Base-by-base conservation (phyloP, 106 monocot species). In the Acorus gramineus region DNA sequence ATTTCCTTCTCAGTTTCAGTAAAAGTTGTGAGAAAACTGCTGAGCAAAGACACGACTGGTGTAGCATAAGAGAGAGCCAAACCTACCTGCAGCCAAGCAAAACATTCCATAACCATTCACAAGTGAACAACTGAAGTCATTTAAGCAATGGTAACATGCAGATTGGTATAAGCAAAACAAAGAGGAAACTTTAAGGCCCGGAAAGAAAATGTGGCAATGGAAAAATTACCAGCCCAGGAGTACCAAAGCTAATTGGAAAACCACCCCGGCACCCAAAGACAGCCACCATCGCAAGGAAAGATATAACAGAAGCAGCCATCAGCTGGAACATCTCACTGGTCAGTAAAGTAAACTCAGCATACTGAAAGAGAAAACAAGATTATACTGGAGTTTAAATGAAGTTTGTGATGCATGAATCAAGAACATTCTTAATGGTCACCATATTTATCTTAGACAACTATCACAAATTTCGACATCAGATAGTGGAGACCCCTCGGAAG, bases 1-100 rank as follows among this genome's bases (percentile, higher is more conserved):
- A 98, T 88, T 73, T 98, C 98, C 64, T 98, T 98, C 64, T 98
- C 92, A 46, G 98, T 98, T 67, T 98, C 92, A 50, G 98, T 85
- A 65, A 89, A 92, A 71, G 88, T 98, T 54, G 85, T 89, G 14
- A 98, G 70, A 66, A 84, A 98, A 53, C 78, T 85, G 71, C 92
- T 92, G 72, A 98, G 67, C 48, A 88, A 76, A 66, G 88, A 85
- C 1, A 98, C 85, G 56, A 86, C 57, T 43, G 92, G 92, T 49
- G 85, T 69, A 59, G 96, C 88, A 80, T 98, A 92, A 59, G 96
- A 98, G 45, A 98, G 82, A 44, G 91, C 82, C 60, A 98, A 75
- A 14, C 98, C 98, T 44, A 92, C 85, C 91, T 92, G 56, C 67
- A 71, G 11, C 47, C 4, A 56, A 66, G 49, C 9, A 42, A 68